These are phyloP conservation scores for Fulvia fulva DNA, from an alignment of 2,329 filamentous ascomycete genomes.

Conservation along the genomic window DNA sequence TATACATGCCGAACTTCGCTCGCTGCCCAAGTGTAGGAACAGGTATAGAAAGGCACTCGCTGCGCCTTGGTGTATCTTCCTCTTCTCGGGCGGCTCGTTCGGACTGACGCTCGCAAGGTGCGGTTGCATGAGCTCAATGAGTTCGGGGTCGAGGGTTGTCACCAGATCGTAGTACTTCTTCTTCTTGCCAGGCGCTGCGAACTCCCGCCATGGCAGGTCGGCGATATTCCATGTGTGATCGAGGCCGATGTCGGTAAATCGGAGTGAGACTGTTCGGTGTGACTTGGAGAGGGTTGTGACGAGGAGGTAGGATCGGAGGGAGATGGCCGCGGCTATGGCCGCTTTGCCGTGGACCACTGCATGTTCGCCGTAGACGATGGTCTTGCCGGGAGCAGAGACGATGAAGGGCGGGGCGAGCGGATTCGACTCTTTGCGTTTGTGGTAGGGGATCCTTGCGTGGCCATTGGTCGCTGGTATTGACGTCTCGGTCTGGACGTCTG, in stretches of 20 bases:
- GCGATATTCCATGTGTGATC: constrained; percentile 93
- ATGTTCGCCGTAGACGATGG: constrained; percentile 97
- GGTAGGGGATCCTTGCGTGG: background rate
- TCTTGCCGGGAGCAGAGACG: constrained; percentile 96
- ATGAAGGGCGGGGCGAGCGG: constrained; percentile 84
- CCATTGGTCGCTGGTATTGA: constrained; percentile 1
- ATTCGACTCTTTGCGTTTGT: constrained; percentile 38
- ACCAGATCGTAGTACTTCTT: constrained; percentile 87
- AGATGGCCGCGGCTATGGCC: constrained; percentile 91
- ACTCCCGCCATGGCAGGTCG: constrained; percentile 78
- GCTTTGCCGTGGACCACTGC: constrained; percentile 96
- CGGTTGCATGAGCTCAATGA: constrained; percentile 75
- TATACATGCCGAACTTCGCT: constrained; percentile 72
- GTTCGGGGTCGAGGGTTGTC: constrained; percentile 75
- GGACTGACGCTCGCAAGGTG: constrained; percentile 69
- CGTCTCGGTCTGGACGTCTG: background rate
- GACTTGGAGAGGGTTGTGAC: constrained; percentile 93
- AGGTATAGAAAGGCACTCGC: constrained; percentile 88
- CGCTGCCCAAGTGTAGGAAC: constrained; percentile 79
- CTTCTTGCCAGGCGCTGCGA: constrained; percentile 78
- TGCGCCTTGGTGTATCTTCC: constrained; percentile 79
- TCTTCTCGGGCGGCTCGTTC: constrained; percentile 59
- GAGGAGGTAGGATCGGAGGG: constrained; percentile 90
- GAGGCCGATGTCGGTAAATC: constrained; percentile 86
- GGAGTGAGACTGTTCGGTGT: constrained; percentile 77